Evolutionary conservation across 176 grass and related monocot genomes (phyloP).

Genomic region (Areca catechu): DNA sequence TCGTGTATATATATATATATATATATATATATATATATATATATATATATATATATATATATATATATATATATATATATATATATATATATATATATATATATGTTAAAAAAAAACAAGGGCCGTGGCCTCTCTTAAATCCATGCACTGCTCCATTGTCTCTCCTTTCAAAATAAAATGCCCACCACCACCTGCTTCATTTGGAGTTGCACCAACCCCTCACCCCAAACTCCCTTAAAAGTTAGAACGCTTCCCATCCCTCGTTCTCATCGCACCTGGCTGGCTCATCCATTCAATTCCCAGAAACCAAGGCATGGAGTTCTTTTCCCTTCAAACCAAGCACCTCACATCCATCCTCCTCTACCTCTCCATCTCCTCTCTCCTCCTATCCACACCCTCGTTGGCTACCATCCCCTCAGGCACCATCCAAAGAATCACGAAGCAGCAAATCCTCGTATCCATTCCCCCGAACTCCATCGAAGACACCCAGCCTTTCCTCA

Average conservation of each 20-base stretch:
- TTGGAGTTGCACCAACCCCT: background rate
- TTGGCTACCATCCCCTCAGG: constrained; percentile 13
- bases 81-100: too few relatives aligned
- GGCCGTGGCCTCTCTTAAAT: too few relatives aligned
- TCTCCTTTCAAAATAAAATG: too few relatives aligned
- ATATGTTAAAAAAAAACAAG: too few relatives aligned
- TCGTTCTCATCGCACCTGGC: background rate
- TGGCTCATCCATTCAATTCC: background rate
- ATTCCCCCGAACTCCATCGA: constrained; percentile 31
- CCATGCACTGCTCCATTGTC: too few relatives aligned
- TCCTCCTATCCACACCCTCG: background rate
- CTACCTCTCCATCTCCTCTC: constrained; percentile 16
- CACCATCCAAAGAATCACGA: constrained; percentile 43
- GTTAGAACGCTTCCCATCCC: background rate
- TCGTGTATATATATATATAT: too few relatives aligned
- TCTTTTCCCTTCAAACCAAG: background rate
- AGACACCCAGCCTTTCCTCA: constrained; percentile 40
- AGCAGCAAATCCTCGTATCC: constrained; percentile 68
- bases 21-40: too few relatives aligned
- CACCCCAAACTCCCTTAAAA: background rate
- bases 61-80: too few relatives aligned
- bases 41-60: too few relatives aligned
- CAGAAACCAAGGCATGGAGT: constrained; percentile 1
- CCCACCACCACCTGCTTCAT: too few relatives aligned
- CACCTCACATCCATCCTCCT: background rate